Conservation (phyloP, 441 rosid species). For the Theobroma grandiflorum region DNA sequence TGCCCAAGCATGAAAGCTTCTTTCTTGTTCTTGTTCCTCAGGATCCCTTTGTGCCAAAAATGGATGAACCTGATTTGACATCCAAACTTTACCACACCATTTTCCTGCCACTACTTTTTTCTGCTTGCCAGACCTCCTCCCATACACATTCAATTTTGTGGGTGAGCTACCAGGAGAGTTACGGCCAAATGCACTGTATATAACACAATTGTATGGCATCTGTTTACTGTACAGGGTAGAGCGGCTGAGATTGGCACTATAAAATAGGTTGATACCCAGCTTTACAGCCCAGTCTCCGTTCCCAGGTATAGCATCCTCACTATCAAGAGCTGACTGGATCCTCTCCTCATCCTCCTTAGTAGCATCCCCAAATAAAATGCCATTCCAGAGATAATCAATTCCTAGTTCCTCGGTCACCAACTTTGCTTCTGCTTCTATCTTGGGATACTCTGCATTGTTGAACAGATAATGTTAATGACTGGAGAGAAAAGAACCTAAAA, state of each 20-base stretch:
- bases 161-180: conserved; percentile 69
- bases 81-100: conserved; percentile 99
- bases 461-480: conserved; percentile 25
- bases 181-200: conserved; percentile 90
- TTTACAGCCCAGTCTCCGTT: conserved; percentile 97
- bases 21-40: conserved; percentile 66
- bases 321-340: conserved; percentile 75
- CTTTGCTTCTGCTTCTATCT: conserved; percentile 88
- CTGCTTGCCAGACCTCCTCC: conserved; percentile 64
- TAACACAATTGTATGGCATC: conserved; percentile 93
- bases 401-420: conserved; percentile 81
- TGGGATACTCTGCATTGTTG: conserved; percentile 84
- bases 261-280: conserved; percentile 89
- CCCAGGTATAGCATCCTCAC: conserved; percentile 81
- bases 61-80: conserved; percentile 98
- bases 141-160: conserved; percentile 45
- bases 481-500: neutral
- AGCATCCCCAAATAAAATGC: conserved; percentile 64
- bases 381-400: conserved; percentile 63
- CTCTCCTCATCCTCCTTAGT: conserved; percentile 75
- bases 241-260: conserved; percentile 83
- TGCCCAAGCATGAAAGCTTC: conserved; percentile 40
- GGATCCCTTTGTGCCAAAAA: conserved; percentile 58
- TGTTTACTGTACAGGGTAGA: conserved; percentile 94
- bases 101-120: conserved; percentile 92